Evolutionary conservation across 31 red algal species (phyloP).

Genomic region (Odonthalia washingtoniensis): DNA sequence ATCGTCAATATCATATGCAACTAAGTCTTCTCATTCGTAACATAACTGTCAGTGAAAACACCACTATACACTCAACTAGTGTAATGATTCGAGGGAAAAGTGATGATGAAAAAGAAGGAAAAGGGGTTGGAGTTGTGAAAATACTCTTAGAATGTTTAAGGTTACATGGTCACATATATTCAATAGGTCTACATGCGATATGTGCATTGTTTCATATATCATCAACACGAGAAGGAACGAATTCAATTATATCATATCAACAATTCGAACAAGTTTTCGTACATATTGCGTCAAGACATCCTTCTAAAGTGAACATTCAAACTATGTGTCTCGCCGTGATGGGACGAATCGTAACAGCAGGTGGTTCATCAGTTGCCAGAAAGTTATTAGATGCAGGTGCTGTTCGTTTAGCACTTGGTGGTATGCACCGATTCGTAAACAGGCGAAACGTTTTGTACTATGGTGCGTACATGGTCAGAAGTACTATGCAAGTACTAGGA

Average conservation of each 20-base stretch:
- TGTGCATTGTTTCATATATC: conserved; percentile 49
- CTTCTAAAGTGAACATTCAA: conserved; percentile 7
- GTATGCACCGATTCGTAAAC: conserved; percentile 45
- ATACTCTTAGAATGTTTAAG: conserved; percentile 29
- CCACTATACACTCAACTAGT: neutral
- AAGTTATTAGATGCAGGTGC: conserved; percentile 18
- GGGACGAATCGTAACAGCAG: neutral
- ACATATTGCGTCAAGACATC: conserved; percentile 22
- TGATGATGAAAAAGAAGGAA: too few relatives aligned
- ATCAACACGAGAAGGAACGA: neutral
- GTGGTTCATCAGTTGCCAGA: neutral
- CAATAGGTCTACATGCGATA: conserved; percentile 38
- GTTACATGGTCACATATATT: conserved; percentile 27
- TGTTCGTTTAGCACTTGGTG: conserved; percentile 25
- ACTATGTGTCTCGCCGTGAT: conserved; percentile 11
- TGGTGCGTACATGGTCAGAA: conserved; percentile 37
- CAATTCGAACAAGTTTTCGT: conserved; percentile 19
- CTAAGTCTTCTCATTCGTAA: conserved; percentile 33
- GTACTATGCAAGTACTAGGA: neutral
- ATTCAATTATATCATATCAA: conserved; percentile 28
- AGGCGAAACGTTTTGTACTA: conserved; percentile 27
- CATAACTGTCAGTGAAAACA: conserved; percentile 23
- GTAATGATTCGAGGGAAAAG: too few relatives aligned
- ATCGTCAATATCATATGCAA: conserved; percentile 24
- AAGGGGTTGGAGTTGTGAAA: conserved; percentile 32